Conservation (phyloP, 257 asterid genomes). For the Ilex asprella region DNA sequence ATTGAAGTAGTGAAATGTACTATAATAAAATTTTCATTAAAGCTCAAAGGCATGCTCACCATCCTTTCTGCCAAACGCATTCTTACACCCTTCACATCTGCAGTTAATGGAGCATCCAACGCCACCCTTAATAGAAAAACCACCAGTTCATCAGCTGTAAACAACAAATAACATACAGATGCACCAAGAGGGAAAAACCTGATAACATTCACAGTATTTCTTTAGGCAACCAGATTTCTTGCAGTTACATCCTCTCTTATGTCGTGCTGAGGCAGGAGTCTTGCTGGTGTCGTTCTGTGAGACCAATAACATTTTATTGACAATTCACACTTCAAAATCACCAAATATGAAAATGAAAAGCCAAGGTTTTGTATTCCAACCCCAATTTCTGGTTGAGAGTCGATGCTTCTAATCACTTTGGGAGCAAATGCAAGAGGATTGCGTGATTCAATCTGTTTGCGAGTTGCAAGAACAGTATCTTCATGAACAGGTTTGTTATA, state of each 20-base stretch:
- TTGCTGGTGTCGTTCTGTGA: constrained; percentile 39
- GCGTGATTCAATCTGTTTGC: constrained; percentile 61
- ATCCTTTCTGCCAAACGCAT: constrained; percentile 49
- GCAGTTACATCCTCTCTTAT: constrained; percentile 73
- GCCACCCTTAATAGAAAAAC: constrained; percentile 35
- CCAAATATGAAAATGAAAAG: not conserved
- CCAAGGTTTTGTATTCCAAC: constrained; percentile 16
- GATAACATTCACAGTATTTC: constrained; percentile 69
- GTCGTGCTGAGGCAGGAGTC: constrained; percentile 61
- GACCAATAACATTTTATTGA: not conserved
- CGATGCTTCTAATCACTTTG: constrained; percentile 47
- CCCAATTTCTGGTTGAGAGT: constrained; percentile 25
- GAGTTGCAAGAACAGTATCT: constrained; percentile 61
- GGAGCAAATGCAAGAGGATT: constrained; percentile 75
- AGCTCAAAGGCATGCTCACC: constrained; percentile 28
- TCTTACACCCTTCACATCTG: constrained; percentile 62
- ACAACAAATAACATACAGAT: not conserved
- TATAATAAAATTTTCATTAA: too few species aligned
- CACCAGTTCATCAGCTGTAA: constrained; percentile 11
- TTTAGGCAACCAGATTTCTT: constrained; percentile 59
- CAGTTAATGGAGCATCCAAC: constrained; percentile 67
- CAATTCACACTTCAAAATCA: not conserved
- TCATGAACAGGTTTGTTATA: constrained; percentile 58
- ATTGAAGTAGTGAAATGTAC: too few species aligned
- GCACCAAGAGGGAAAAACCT: constrained; percentile 23